These are phyloP conservation scores for Talaromyces sp. DNA, from an alignment of 2,329 filamentous ascomycete genomes.

Conservation along the genomic window DNA sequence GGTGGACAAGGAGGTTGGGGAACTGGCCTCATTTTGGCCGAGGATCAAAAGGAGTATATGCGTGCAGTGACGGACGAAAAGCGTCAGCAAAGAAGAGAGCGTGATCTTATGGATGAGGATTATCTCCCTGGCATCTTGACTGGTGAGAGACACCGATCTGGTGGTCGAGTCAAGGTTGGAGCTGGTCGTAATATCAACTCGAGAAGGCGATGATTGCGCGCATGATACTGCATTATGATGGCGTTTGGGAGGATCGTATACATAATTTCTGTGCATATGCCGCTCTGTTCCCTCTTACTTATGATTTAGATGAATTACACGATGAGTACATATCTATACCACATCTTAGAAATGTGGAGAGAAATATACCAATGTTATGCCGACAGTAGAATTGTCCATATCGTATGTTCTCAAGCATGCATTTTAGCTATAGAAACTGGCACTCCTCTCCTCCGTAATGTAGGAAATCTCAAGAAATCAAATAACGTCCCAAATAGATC, in stretches of 20 bases:
- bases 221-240: conserved; percentile 17
- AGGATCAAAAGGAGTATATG: conserved; percentile 93
- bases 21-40: conserved; percentile 74
- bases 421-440: not conserved
- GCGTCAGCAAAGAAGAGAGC: conserved; percentile 58
- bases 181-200: conserved; percentile 79
- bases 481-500: conserved; percentile 8
- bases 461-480: conserved; percentile 11
- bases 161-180: conserved; percentile 72
- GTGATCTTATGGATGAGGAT: conserved; percentile 92
- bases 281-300: not conserved
- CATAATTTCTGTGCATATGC: not conserved
- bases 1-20: conserved; percentile 90
- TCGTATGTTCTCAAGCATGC: not conserved
- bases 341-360: not conserved
- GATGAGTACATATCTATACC: not conserved
- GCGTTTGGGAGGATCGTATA: conserved; percentile 13
- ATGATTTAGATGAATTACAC: not conserved
- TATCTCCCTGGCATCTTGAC: conserved; percentile 81
- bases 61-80: conserved; percentile 61
- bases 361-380: not conserved
- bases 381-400: not conserved
- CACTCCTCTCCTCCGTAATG: not conserved
- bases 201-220: conserved; percentile 14
- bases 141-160: conserved; percentile 63